Percentiles rank a stretch among this genome's conserved stretches.
These are phyloP conservation scores for Pichia heedii DNA, from an alignment of 805 yeast genomes.

Conservation along the genomic window DNA sequence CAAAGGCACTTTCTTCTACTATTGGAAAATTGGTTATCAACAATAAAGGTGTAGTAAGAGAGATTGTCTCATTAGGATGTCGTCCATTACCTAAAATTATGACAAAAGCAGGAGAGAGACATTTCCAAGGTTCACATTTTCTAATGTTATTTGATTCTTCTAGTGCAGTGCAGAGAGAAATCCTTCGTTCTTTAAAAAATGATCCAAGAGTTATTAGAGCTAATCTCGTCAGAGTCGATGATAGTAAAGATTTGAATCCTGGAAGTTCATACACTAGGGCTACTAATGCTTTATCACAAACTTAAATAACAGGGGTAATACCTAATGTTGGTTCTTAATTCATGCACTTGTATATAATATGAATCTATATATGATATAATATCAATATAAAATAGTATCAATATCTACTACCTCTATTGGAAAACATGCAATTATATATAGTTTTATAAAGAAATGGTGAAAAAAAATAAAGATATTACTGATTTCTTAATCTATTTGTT, in stretches of 20 bases:
- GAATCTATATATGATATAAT: too few species aligned
- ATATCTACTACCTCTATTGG: too few species aligned
- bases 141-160: constrained; percentile 81
- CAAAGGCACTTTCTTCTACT: constrained; percentile 48
- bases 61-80: constrained; percentile 69
- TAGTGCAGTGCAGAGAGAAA: constrained; percentile 77
- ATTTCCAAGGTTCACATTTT: constrained; percentile 86
- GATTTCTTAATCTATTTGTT: too few species aligned
- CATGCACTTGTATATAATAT: background rate
- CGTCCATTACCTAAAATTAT: constrained; percentile 72
- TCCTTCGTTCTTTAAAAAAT: constrained; percentile 65
- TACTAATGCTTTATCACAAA: constrained; percentile 15
- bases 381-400: too few species aligned
- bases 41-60: constrained; percentile 92
- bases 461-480: too few species aligned
- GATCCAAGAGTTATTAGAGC: constrained; percentile 91
- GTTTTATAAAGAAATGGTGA: too few species aligned
- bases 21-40: constrained; percentile 75
- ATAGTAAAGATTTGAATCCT: constrained; percentile 41
- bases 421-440: too few species aligned
- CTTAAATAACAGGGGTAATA: background rate
- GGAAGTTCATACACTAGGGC: constrained; percentile 50
- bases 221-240: constrained; percentile 55
- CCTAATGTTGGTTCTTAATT: too few species aligned
- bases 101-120: constrained; percentile 78